Evolutionary conservation across 352 stramenopile genomes (phyloP).

Genomic region (Phytophthora cactorum): DNA sequence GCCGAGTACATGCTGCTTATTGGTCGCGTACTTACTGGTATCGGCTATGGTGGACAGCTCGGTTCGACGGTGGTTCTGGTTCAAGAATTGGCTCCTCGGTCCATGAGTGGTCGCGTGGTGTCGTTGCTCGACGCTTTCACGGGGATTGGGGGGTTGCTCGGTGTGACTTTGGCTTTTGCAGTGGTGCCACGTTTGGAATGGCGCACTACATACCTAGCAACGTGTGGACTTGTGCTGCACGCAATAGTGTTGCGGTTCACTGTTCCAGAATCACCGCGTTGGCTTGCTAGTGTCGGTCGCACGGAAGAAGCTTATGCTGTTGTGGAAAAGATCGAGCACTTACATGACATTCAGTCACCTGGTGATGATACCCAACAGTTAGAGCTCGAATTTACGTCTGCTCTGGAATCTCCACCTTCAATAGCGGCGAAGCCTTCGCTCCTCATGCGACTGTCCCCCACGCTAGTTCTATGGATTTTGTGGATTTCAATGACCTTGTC

Average conservation of each 20-base stretch:
- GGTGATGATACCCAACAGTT: conserved; percentile 4
- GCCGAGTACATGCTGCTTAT: conserved; percentile 32
- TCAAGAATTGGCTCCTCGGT: conserved; percentile 42
- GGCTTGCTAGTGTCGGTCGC: conserved; percentile 40
- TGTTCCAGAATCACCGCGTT: conserved; percentile 54
- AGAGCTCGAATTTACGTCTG: conserved; percentile 6
- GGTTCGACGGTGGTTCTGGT: conserved; percentile 39
- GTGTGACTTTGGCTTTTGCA: conserved; percentile 36
- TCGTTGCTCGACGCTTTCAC: conserved; percentile 51
- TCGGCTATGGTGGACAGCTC: conserved; percentile 49
- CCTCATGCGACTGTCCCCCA: conserved; percentile 7
- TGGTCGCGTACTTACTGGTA: conserved; percentile 37
- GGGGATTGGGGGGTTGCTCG: conserved; percentile 40
- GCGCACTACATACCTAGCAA: conserved; percentile 38
- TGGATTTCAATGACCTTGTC: conserved; percentile 29
- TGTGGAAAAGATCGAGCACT: conserved; percentile 26
- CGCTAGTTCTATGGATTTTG: conserved; percentile 18
- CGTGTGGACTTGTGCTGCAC: conserved; percentile 35
- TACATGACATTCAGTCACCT: neutral
- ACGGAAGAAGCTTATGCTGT: conserved; percentile 33
- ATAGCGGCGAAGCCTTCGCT: conserved; percentile 3
- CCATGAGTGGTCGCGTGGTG: conserved; percentile 36
- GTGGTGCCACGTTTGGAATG: conserved; percentile 39
- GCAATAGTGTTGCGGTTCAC: conserved; percentile 26
- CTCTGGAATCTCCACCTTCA: conserved; percentile 17